Percentiles rank a stretch among this genome's conserved stretches.
These are phyloP conservation scores for Tylopilus felleus DNA, from an alignment of 768 basidiomycete genomes.

Conservation along the genomic window DNA sequence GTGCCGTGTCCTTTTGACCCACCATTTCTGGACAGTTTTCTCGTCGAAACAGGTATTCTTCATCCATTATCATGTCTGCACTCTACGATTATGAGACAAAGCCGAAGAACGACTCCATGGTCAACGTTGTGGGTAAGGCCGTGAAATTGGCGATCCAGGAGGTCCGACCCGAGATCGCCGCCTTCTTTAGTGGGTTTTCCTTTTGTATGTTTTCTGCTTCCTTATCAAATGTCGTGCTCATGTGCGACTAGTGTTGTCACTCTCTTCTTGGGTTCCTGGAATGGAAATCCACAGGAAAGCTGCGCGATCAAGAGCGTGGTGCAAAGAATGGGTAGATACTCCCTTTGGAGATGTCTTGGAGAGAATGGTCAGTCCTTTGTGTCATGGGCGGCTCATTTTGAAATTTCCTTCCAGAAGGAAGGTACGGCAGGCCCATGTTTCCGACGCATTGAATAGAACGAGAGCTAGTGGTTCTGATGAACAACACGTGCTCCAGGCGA, in stretches of 20 bases:
- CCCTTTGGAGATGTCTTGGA: conserved; percentile 17
- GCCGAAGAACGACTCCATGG: conserved; percentile 27
- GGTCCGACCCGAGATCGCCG: conserved; percentile 23
- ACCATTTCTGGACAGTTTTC: background rate
- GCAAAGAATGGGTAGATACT: conserved; percentile 16
- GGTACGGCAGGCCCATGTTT: conserved; percentile 14
- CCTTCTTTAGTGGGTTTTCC: conserved; percentile 16
- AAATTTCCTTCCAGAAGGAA: conserved; percentile 5
- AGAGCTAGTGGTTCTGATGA: background rate
- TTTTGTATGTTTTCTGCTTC: background rate
- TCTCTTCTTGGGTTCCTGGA: conserved; percentile 31
- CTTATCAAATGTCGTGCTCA: conserved; percentile 8
- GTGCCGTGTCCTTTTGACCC: background rate
- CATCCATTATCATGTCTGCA: conserved; percentile 29
- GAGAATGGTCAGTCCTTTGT: conserved; percentile 11
- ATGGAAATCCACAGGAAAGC: conserved; percentile 27
- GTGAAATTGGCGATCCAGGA: conserved; percentile 20
- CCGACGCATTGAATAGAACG: conserved; percentile 9
- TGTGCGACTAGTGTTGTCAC: conserved; percentile 20
- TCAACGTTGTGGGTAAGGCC: conserved; percentile 26
- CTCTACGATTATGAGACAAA: conserved; percentile 33
- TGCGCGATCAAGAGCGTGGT: conserved; percentile 15
- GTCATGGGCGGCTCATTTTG: background rate
- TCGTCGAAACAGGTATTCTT: conserved; percentile 20
- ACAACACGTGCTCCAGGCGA: conserved; percentile 1